These are phyloP conservation scores for Neoarthrinium moseri DNA, from an alignment of 2,329 filamentous ascomycete species.

Conservation along the genomic window DNA sequence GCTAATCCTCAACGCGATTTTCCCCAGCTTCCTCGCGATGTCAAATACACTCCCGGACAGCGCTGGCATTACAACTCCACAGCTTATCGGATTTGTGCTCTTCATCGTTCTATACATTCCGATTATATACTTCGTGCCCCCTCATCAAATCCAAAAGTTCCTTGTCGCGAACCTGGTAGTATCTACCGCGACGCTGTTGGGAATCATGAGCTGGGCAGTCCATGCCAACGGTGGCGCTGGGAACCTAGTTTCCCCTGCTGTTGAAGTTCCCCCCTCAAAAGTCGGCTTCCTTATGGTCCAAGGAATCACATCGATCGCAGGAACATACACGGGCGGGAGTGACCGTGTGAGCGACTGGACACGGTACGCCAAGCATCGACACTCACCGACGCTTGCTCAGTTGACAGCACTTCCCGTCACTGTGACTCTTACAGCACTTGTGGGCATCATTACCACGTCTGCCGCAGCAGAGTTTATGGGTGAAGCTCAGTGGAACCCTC, in stretches of 20 bases:
- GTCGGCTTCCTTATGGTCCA: conserved; percentile 14
- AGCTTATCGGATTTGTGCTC: conserved; percentile 22
- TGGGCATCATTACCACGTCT: conserved; percentile 14
- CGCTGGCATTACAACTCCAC: conserved; percentile 27
- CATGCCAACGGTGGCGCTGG: conserved; percentile 11
- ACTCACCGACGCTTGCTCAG: conserved; percentile 13
- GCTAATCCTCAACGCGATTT: conserved; percentile 14
- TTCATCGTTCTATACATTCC: conserved; percentile 14
- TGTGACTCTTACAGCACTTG: conserved; percentile 12
- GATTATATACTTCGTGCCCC: conserved; percentile 13
- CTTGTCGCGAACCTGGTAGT: conserved; percentile 10
- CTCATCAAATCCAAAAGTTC: conserved; percentile 12
- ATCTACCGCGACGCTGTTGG: conserved; percentile 12
- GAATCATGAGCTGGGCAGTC: conserved; percentile 14
- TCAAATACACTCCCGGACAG: conserved; percentile 13
- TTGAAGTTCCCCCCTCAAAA: conserved; percentile 5
- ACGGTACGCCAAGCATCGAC: conserved; percentile 11
- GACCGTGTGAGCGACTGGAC: conserved; percentile 14
- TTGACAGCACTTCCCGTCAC: conserved; percentile 13
- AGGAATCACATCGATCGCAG: conserved; percentile 13
- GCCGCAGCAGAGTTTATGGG: conserved; percentile 11
- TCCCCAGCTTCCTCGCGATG: conserved; percentile 11
- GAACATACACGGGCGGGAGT: conserved; percentile 12
- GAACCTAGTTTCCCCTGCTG: conserved; percentile 11
- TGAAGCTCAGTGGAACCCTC: conserved; percentile 13